Evolutionary conservation across 352 stramenopile species (phyloP).

Genomic region (Phytophthora pluvialis): DNA sequence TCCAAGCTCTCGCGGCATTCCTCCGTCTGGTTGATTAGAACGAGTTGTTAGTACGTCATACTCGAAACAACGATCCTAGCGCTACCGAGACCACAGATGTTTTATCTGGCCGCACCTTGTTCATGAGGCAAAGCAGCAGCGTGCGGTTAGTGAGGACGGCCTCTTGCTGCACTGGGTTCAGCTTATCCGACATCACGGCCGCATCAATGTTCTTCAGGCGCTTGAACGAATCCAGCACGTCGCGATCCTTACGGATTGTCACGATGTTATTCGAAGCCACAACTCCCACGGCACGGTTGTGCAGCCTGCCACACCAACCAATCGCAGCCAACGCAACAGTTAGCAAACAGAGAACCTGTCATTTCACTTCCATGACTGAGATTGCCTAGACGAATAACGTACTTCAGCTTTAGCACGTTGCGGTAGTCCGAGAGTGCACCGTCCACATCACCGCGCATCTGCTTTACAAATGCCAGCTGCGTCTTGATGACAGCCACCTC

Average conservation of each 20-base stretch:
- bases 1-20: slow-evolving; percentile 66
- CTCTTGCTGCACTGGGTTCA: slow-evolving; percentile 66
- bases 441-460: slow-evolving; percentile 76
- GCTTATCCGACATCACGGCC: slow-evolving; percentile 63
- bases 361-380: neutral
- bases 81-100: neutral
- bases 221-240: slow-evolving; percentile 88
- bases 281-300: slow-evolving; percentile 63
- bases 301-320: slow-evolving; percentile 43
- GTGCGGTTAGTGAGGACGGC: slow-evolving; percentile 78
- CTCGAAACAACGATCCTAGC: neutral
- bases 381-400: slow-evolving; percentile 15
- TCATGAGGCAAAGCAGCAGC: slow-evolving; percentile 73
- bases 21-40: slow-evolving; percentile 48
- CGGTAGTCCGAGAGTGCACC: slow-evolving; percentile 75
- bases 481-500: slow-evolving; percentile 78
- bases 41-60: slow-evolving; percentile 11
- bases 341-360: slow-evolving; percentile 7
- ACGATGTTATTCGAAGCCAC: slow-evolving; percentile 87
- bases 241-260: slow-evolving; percentile 75
- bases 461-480: slow-evolving; percentile 81
- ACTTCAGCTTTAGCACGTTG: slow-evolving; percentile 86
- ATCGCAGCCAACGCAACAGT: slow-evolving; percentile 8
- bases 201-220: slow-evolving; percentile 73
- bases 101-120: slow-evolving; percentile 53